Conservation (phyloP, 805 yeast genomes). For the Wickerhamiella galacta region DNA sequence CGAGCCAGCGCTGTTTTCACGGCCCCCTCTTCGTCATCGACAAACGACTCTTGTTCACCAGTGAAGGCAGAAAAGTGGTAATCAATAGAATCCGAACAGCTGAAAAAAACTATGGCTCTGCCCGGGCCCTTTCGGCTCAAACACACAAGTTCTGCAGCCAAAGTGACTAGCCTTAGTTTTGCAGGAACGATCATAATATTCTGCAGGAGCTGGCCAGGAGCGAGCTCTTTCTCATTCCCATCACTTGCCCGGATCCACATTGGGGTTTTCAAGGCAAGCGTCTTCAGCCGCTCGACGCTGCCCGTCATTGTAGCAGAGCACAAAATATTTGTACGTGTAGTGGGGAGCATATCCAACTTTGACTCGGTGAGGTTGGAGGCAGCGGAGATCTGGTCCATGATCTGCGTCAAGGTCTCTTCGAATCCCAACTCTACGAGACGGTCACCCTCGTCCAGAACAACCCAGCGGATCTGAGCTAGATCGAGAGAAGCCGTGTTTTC, state of each 20-base stretch:
- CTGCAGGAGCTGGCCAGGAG: constrained; percentile 85
- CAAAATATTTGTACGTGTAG: constrained; percentile 53
- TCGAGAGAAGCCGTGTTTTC: constrained; percentile 72
- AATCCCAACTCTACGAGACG: constrained; percentile 89
- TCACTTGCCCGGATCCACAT: constrained; percentile 40
- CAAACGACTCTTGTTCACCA: constrained; percentile 29
- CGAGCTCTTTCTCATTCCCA: constrained; percentile 26
- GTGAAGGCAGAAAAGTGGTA: constrained; percentile 70
- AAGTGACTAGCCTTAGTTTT: constrained; percentile 68
- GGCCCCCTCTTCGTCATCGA: constrained; percentile 22
- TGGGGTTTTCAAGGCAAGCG: constrained; percentile 56
- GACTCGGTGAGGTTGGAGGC: constrained; percentile 26
- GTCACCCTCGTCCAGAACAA: constrained; percentile 95
- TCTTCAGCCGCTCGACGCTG: constrained; percentile 65
- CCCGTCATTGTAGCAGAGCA: constrained; percentile 91
- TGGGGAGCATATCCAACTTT: constrained; percentile 33
- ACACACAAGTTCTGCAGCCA: constrained; percentile 47
- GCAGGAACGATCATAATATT: constrained; percentile 78
- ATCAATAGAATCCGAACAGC: constrained; percentile 94
- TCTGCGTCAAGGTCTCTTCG: constrained; percentile 76
- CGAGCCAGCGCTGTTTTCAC: constrained; percentile 26
- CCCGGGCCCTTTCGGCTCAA: constrained; percentile 19
- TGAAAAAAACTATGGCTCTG: constrained; percentile 54
- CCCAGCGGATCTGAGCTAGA: constrained; percentile 58
- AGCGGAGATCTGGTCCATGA: constrained; percentile 41